phyloP scores from a whole-genome alignment of 2,329 filamentous ascomycete species.

The Neurospora crassa region DNA sequence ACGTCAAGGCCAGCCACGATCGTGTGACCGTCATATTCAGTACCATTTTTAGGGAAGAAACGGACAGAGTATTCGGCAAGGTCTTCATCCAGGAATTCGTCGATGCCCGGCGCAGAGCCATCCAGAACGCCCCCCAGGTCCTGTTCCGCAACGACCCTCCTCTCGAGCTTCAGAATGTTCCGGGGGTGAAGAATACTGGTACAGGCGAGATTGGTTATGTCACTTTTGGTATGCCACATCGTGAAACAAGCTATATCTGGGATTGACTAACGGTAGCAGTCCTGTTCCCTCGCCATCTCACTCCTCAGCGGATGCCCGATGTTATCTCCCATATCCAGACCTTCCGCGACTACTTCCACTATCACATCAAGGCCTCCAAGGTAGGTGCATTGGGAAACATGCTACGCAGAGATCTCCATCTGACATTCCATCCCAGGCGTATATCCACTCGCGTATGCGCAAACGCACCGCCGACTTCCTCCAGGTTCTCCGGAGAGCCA shows the following conservation, averaged over 20 bases:
- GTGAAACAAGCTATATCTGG: neutral
- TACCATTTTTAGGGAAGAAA: slow-evolving; percentile 96
- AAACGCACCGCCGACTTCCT: slow-evolving; percentile 96
- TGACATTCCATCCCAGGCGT: slow-evolving; percentile 49
- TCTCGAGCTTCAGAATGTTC: slow-evolving; percentile 78
- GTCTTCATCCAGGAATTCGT: slow-evolving; percentile 99
- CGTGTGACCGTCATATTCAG: slow-evolving; percentile 98
- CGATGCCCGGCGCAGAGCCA: slow-evolving; percentile 84
- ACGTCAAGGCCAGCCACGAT: slow-evolving; percentile 95
- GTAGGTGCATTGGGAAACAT: slow-evolving; percentile 26
- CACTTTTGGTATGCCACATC: slow-evolving; percentile 69
- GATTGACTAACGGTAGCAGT: slow-evolving; percentile 42
- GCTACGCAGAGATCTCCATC: neutral
- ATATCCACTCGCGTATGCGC: slow-evolving; percentile 97
- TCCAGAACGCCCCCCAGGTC: slow-evolving; percentile 97
- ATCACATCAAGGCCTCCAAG: slow-evolving; percentile 99
- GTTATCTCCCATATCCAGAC: slow-evolving; percentile 99
- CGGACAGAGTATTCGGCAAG: slow-evolving; percentile 93
- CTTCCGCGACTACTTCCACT: slow-evolving; percentile 99
- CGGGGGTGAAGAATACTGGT: slow-evolving; percentile 66
- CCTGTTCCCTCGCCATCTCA: slow-evolving; percentile 90
- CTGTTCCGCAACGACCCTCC: slow-evolving; percentile 92
- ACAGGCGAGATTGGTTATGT: slow-evolving; percentile 92
- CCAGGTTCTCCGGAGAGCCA: slow-evolving; percentile 92
- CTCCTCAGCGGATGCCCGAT: slow-evolving; percentile 79